Conservation (phyloP, 2,329 filamentous ascomycete genomes). For the Penicillium verrucosum region DNA sequence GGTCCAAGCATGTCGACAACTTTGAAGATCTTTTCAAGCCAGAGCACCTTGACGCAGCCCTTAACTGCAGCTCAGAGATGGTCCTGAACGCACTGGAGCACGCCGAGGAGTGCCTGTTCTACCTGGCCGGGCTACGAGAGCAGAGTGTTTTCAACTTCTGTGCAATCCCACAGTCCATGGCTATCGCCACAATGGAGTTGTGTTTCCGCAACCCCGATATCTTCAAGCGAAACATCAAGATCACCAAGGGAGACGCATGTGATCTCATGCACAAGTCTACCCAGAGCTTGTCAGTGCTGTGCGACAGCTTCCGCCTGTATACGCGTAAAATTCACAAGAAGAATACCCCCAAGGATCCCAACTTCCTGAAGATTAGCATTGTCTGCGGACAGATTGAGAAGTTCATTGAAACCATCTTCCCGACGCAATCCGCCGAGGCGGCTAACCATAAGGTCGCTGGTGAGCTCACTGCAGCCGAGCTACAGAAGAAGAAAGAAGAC, state of each 20-base stretch:
- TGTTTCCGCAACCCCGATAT: slow-evolving; percentile 89
- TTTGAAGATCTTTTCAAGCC: slow-evolving; percentile 89
- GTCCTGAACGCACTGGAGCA: slow-evolving; percentile 83
- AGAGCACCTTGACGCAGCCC: slow-evolving; percentile 69
- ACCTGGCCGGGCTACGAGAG: slow-evolving; percentile 89
- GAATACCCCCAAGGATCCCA: slow-evolving; percentile 90
- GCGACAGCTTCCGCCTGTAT: slow-evolving; percentile 76
- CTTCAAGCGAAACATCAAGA: slow-evolving; percentile 87
- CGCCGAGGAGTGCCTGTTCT: slow-evolving; percentile 92
- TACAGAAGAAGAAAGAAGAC: slow-evolving; percentile 48
- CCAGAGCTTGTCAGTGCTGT: slow-evolving; percentile 79
- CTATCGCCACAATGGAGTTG: slow-evolving; percentile 87
- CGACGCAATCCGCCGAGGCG: slow-evolving; percentile 69
- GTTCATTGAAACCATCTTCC: slow-evolving; percentile 93
- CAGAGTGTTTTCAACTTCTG: slow-evolving; percentile 99
- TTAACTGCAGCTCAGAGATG: slow-evolving; percentile 91
- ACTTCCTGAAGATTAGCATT: slow-evolving; percentile 86
- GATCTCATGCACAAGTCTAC: slow-evolving; percentile 88
- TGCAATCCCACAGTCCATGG: slow-evolving; percentile 95
- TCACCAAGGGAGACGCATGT: slow-evolving; percentile 92
- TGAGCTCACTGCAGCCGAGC: slow-evolving; percentile 57
- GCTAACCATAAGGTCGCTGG: slow-evolving; percentile 46
- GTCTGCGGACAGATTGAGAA: slow-evolving; percentile 88
- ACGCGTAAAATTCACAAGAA: slow-evolving; percentile 81
- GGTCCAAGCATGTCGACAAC: slow-evolving; percentile 87